Evolutionary conservation across 768 basidiomycete species (phyloP).

Genomic region (Melanogaster broomeanus): DNA sequence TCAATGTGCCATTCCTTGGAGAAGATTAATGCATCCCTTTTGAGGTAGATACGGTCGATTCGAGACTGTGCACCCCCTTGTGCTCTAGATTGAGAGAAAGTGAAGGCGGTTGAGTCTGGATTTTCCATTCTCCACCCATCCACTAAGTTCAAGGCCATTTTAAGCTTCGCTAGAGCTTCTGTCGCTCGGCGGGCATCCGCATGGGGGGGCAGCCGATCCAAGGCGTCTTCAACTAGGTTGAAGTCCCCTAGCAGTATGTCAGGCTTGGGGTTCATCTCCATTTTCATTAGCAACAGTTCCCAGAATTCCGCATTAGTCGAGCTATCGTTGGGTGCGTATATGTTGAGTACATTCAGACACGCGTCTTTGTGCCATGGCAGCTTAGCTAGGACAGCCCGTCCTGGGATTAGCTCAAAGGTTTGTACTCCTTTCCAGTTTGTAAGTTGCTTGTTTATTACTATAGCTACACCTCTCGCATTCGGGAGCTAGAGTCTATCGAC

Average conservation of each 20-base stretch:
- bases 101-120: background rate
- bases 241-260: conserved; percentile 43
- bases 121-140: background rate
- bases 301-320: conserved; percentile 34
- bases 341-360: conserved; percentile 27
- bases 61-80: too few relatives aligned
- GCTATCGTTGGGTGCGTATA: conserved; percentile 38
- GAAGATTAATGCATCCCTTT: accelerated
- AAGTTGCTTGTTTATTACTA: conserved; percentile 35
- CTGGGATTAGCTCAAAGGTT: conserved; percentile 20
- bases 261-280: conserved; percentile 7
- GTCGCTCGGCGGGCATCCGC: conserved; percentile 15
- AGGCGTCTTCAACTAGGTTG: conserved; percentile 40
- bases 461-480: conserved; percentile 33
- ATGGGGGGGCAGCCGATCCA: conserved; percentile 36
- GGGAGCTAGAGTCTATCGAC: background rate
- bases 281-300: conserved; percentile 15
- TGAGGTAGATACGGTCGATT: background rate
- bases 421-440: conserved; percentile 1
- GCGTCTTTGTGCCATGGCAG: conserved; percentile 17
- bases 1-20: background rate
- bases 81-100: background rate
- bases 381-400: conserved; percentile 23
- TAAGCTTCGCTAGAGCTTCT: conserved; percentile 12
- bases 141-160: background rate